Base-by-base conservation (phyloP, 257 asterid species). In the Solanum pinnatisectum region DNA sequence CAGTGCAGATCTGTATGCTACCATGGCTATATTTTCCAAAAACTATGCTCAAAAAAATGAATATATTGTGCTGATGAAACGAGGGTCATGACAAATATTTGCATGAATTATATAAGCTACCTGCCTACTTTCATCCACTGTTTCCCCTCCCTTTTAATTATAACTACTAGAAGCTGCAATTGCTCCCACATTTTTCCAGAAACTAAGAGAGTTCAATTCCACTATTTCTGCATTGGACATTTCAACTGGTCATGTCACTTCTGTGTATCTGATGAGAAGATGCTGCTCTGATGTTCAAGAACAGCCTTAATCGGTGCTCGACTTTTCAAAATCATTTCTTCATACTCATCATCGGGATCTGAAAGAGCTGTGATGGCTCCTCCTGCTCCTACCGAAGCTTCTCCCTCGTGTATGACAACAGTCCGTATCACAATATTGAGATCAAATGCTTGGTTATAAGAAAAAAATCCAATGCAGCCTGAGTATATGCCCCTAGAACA, bases 281-380 rank as follows among this genome's bases (percentile, higher is more conserved):
- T 71, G 35, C 49, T 84, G 23, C 87, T 87, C 88, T 92, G 92
- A 89, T 68, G 87, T 74, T 92, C 95, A 81, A 87, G 65, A 77
- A 94, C 94, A 70, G 94, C 98, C 67, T 91, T 91, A 27, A 93
- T 89, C 0, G 99, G 99, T n/a, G 99, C 99, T 91, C 93, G 90
- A 25, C 95, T 93, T 91, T 97, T 97, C 92, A 97, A 91, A 56
- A 95, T 84, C 99, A 97, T 96, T 87, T 97, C 99, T 60, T 94
- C 95, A 42, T 97, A 96, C 94, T 97, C 99, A 2, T 96, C 99
- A 9, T 92, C 87, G 3, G 98, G 91, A 87, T 90, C 93, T 3
- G 99, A 97, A 52, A 97, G 99, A 84, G 96, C 95, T 5, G 99
- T 95, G 40, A 97, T 96, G 83, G 99, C 99, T 8, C 99, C 99